Evolutionary conservation across 1,284 basidiomycete genomes (phyloP), one percentile per base, ranked within the genome.

Genomic region (Cryptococcus sp.): DNA sequence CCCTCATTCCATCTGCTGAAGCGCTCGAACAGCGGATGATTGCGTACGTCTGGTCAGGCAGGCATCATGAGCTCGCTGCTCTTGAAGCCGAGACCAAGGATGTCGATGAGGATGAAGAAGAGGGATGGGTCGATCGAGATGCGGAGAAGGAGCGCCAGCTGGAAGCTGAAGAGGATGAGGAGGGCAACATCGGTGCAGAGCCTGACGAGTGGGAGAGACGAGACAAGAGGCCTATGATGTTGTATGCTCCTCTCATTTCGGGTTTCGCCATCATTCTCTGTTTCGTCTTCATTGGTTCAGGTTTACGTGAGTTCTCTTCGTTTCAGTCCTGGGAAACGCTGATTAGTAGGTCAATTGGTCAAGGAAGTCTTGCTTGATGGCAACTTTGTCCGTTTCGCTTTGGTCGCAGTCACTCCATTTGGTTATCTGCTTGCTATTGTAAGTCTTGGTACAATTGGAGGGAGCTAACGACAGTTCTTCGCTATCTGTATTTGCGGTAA

Each of bases 211-310:
- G 66, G 50, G 67, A 65, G 57, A 65, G 63, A 54, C 67, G 65
- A 45, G 76, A 77, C 45, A 64, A 75, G 11, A 78, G 86, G 7
- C 84, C 85, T 0, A 80, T 83, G 46, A 80, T 84, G 43, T 79
- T 88, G n/a, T 85, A 86, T 58, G 87, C 86, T 4, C 87, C 88
- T 0, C 70, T 91, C 48, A 87, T 89, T 62, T 82, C 81, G 45
- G 89, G 89, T 18, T 66, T 89, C 9, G 85, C 85, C 9, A 66
- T 76, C 48, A 73, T 67, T 10, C 56, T 76, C 48, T 67, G 70
- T 50, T 63, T 66, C 40, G 50, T 72, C 10, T 36, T 81, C 80
- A 57, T 87, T 78, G 14, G 69, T 84, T 58, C 81, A 79, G 18
- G 66, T 81, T 49, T 87, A 46, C 59, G 87, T 85, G 67, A 70